Evolutionary conservation across 176 grass and related monocot species (phyloP), one percentile per base, ranked within the genome.

Genomic region (Hordeum marinum): DNA sequence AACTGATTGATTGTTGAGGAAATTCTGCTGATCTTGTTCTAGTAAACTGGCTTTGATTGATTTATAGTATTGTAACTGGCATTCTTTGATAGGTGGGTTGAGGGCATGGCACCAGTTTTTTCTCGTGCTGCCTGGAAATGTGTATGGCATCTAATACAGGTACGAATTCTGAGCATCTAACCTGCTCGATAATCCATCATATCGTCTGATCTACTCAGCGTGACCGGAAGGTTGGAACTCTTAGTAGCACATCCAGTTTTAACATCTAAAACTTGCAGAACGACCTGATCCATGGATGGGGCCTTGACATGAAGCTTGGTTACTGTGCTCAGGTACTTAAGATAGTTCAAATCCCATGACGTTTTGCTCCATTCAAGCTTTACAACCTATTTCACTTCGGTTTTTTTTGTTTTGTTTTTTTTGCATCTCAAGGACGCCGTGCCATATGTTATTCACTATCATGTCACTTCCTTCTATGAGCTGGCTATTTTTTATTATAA

Each of bases 141-240:
- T n/a, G 96, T 95, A 52, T 98, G 96, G 96, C 89, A 95, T 98
- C 74, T 98, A 46, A 98, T 98, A 64, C 96, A 98, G 96, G 96
- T 95, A 61, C 26, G 83, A 80, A 50, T 58, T 84, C 54, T 50
- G 63, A 75, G 2, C 5, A 12, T 78, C 10, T 79, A 58, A 27
- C 20, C 58, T 85, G 1, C 21, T 46, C 5, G 2, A 15, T 60
- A 80, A 62, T 86, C 17, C 0, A 46, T 29, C 39, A 18, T 48
- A 62, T 59, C 61, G 4, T 83, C 3, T 78, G 45, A 63, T 78
- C 26, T 78, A 43, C 4, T 32, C 18, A 68, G 7, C 21, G 46
- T 65, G 58, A 60, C n/a, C 42, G 24, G 23, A 86, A 4, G 13
- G 79, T 58, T n/a, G 7, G 12, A 68, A 26, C 18, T 62, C 13